Base-by-base conservation (phyloP, 129 eudicot genomes). In the Tagetes patula region DNA sequence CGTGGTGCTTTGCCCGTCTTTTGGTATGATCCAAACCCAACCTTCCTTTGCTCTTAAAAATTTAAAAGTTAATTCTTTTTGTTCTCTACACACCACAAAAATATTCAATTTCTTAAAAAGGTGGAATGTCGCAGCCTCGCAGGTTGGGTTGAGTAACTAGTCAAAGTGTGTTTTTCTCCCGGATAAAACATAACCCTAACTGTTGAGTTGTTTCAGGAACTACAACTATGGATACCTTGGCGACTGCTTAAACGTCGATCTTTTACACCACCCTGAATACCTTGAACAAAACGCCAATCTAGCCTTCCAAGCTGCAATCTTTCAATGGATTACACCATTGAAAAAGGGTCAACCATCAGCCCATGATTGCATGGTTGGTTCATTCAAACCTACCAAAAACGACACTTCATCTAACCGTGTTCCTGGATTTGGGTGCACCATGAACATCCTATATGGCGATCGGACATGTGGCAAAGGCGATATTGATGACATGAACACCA, bases 1-100 rank as follows among this genome's bases (percentile, higher is more conserved):
- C 96, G 99, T 70, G 99, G 99, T 72, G 99, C 99, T 79, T 42
- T 94, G 10, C 99, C 99, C 42, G 73, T 94, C 46, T 94, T 83
- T 78, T 94, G 99, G 99, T 94, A 84, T 12, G 31, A 37, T 40
- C 5, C 40, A 14, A n/a, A 11, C 52, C 2, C 6, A 10, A 43
- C 6, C 6, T 5, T 58, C n/a, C 60, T 4, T 61, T 0, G 66
- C 42, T 33, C 20, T 8, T 34, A 8, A 61, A 61, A 33, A 11
- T 56, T 33, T 61, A 61, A 60, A 3, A 58, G 8, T 30, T 27
- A 0, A 4, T 34, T 2, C 11, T 32, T 4, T 10, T 60, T 34
- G 10, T 61, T 33, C 66, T 11, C 27, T 12, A 11, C 43, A 36
- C 27, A 20, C 27, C 27, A 20, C 27, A 20, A 20, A 34, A 61